These are phyloP conservation scores for Daedaleopsis nitida DNA, from an alignment of 768 basidiomycete species.

Conservation along the genomic window DNA sequence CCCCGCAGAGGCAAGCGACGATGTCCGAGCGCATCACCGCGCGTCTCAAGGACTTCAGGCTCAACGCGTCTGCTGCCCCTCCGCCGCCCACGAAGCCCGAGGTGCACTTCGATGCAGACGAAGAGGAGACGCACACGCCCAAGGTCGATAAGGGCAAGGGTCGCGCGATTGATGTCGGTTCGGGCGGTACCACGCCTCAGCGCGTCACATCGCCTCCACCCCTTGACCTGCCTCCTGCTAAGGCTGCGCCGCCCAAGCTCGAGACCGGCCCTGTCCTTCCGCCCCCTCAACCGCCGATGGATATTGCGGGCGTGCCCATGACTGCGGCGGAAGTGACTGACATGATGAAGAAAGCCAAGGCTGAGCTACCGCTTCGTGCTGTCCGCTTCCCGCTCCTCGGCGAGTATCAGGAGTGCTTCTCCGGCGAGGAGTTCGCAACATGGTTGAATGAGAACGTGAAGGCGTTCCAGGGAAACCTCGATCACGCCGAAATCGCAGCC, in stretches of 20 bases:
- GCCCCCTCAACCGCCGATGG: constrained; percentile 53
- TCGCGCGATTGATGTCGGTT: constrained; percentile 51
- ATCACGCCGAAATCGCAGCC: constrained; percentile 76
- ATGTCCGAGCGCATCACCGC: constrained; percentile 87
- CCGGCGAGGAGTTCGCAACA: constrained; percentile 84
- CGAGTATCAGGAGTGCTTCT: constrained; percentile 85
- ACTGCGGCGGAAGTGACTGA: constrained; percentile 64
- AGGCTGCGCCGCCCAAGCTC: constrained; percentile 18
- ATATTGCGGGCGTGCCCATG: constrained; percentile 76
- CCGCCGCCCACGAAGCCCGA: constrained; percentile 20
- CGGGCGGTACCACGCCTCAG: constrained; percentile 31
- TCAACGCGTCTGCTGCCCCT: constrained; percentile 37
- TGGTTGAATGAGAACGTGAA: constrained; percentile 83
- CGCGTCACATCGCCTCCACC: constrained; percentile 58
- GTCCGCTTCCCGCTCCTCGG: constrained; percentile 80
- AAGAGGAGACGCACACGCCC: constrained; percentile 36
- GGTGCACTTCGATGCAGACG: constrained; percentile 33
- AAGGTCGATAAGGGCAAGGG: constrained; percentile 88
- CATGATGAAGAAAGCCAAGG: constrained; percentile 69
- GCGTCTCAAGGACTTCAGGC: constrained; percentile 80
- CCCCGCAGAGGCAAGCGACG: constrained; percentile 68
- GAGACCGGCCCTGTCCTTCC: constrained; percentile 40
- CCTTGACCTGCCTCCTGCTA: constrained; percentile 58
- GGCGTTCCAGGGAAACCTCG: constrained; percentile 76
- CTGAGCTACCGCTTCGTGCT: constrained; percentile 68